Evolutionary conservation across 2,329 filamentous ascomycete species (phyloP), one percentile per base, ranked within the genome.

Genomic region (Microthyrium microscopicum): DNA sequence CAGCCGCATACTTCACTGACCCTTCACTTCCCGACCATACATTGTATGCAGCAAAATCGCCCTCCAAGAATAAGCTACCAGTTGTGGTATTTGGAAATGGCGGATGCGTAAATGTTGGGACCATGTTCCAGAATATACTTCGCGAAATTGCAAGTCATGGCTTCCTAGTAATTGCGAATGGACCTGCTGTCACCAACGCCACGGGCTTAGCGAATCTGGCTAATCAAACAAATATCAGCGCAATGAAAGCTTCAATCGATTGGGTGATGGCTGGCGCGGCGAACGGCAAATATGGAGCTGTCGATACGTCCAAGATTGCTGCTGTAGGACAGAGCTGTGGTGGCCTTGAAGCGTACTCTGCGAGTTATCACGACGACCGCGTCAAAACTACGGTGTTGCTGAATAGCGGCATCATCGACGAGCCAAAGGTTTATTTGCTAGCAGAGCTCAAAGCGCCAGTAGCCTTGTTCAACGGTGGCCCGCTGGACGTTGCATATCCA

Each of bases 91-190:
- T 20, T 20, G 30, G 29, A 3, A 37, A 37, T 19, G 30, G 29
- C n/a, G 17, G 22, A 5, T 37, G 35, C 18, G 20, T 27, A 22
- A 26, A 41, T 6, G 38, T 38, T 22, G 35, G 35, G 7, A 27
- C 29, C 3, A 24, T 27, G 22, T 37, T 34, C n/a, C 15, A 20
- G 17, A 37, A 35, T 18, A 26, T 37, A 13, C 30, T 37, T 4
- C 26, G 12, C n/a, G 35, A 37, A 22, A 26, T 37, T 19, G 35
- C 35, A n/a, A 26, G 20, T 8, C 35, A 37, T 37, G 35, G 35
- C n/a, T 37, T 37, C n/a, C 20, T 37, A 17, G 19, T 37, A 4
- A 28, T 37, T n/a, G 29, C 35, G 1, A 35, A 26, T 20, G 35
- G 35, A 2, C 15, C 29, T 15, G 27, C 7, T 6, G 34, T 8